Conservation (phyloP, 805 yeast species). For the Brettanomyces nanus region DNA sequence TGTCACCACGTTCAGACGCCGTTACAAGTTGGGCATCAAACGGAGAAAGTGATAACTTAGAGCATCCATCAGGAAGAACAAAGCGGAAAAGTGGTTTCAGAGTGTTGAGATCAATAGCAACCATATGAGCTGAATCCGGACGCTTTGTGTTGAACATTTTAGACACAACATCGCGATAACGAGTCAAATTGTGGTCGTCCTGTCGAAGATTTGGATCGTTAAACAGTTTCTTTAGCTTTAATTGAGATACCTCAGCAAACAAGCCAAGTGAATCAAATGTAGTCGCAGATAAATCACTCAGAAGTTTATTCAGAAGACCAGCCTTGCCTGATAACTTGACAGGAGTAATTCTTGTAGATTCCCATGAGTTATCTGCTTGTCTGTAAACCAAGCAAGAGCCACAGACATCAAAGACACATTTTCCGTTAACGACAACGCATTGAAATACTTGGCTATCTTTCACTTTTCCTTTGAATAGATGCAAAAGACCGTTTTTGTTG, state of each 20-base stretch:
- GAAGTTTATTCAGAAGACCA: constrained; percentile 39
- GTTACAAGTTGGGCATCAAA: constrained; percentile 50
- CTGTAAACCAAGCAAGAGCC: constrained; percentile 41
- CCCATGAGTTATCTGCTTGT: constrained; percentile 8
- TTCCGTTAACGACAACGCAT: constrained; percentile 23
- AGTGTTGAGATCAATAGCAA: constrained; percentile 39
- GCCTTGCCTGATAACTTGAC: constrained; percentile 38
- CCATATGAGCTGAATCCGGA: constrained; percentile 27
- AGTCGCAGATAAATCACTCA: constrained; percentile 40
- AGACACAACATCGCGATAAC: constrained; percentile 19
- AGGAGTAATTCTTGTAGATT: too few species aligned
- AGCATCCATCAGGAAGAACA: constrained; percentile 55
- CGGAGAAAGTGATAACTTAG: constrained; percentile 52
- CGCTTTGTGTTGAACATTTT: constrained; percentile 23
- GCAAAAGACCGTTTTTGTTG: background rate
- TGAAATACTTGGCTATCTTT: background rate
- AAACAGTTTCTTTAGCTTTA: constrained; percentile 33
- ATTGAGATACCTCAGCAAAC: constrained; percentile 41
- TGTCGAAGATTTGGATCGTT: background rate
- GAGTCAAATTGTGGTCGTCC: background rate
- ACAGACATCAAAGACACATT: constrained; percentile 40
- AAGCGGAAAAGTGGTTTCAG: constrained; percentile 34
- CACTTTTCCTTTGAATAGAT: background rate
- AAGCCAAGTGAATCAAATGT: constrained; percentile 35
- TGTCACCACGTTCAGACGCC: constrained; percentile 51